phyloP scores from a whole-genome alignment of 495 filamentous ascomycete genomes.

The Pseudotulostoma volvatum region DNA sequence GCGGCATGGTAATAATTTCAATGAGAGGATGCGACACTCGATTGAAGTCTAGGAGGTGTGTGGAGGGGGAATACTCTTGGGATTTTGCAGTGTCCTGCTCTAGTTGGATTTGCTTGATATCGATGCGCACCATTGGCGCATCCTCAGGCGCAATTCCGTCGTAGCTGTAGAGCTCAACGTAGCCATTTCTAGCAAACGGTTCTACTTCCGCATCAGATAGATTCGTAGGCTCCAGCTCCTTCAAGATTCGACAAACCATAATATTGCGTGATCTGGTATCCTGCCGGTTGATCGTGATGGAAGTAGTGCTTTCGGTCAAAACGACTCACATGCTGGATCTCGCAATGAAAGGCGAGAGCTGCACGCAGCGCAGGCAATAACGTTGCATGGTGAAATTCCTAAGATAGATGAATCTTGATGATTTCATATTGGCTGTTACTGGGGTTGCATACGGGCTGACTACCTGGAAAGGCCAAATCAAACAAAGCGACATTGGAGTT shows the following conservation, averaged over 20 bases:
- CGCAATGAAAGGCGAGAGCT: conserved; percentile 68
- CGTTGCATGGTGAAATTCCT: conserved; percentile 64
- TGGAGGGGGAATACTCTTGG: conserved; percentile 51
- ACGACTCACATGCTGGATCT: conserved; percentile 52
- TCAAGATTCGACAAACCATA: conserved; percentile 35
- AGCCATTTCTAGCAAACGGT: conserved; percentile 68
- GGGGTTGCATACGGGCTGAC: conserved; percentile 44
- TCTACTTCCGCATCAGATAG: conserved; percentile 19
- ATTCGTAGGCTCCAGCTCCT: too few species aligned
- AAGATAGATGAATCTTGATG: conserved; percentile 1
- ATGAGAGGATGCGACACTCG: conserved; percentile 79
- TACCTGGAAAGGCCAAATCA: conserved; percentile 78
- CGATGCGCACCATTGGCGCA: conserved; percentile 48
- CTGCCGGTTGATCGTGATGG: conserved; percentile 90
- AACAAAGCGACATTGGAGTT: conserved; percentile 81
- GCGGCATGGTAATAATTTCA: conserved; percentile 84
- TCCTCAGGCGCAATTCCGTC: conserved; percentile 67
- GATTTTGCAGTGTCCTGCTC: conserved; percentile 98
- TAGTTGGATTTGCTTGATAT: conserved; percentile 86
- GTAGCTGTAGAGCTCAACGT: conserved; percentile 48
- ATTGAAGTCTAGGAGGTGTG: conserved; percentile 85
- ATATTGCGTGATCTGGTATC: conserved; percentile 97
- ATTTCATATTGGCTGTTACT: not conserved
- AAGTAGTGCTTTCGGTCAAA: conserved; percentile 99
- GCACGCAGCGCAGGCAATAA: conserved; percentile 81